Evolutionary conservation across 2,329 filamentous ascomycete genomes (phyloP).

Genomic region (Endocalyx cinctus): DNA sequence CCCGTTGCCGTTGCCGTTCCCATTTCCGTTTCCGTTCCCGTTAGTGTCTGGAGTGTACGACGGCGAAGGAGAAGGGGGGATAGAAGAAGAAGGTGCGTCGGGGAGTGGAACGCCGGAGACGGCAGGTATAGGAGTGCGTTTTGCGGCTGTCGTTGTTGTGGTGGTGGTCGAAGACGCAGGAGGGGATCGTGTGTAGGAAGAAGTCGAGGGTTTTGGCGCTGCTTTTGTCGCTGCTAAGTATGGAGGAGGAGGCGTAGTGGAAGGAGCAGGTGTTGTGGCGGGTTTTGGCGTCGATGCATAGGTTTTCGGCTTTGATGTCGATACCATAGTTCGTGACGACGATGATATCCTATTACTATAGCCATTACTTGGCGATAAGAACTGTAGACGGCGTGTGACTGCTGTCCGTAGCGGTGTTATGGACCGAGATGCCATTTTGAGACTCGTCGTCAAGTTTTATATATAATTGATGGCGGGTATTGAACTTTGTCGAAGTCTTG

Average conservation of each 20-base stretch:
- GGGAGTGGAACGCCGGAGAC: constrained; percentile 24
- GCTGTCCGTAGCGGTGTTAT: constrained; percentile 17
- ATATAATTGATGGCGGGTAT: background rate
- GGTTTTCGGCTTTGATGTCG: constrained; percentile 14
- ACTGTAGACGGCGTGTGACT: background rate
- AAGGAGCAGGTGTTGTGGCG: constrained; percentile 2
- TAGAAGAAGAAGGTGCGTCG: constrained; percentile 14
- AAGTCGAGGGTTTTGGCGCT: constrained; percentile 6
- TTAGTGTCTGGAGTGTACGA: too few species aligned
- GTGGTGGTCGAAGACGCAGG: constrained; percentile 7
- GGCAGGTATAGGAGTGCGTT: constrained; percentile 20
- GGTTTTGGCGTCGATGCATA: constrained; percentile 7
- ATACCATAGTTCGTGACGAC: background rate
- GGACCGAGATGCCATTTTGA: constrained; percentile 18
- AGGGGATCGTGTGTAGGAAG: constrained; percentile 11
- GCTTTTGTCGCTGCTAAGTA: constrained; percentile 6
- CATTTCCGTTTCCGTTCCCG: constrained; percentile 2
- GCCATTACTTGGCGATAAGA: background rate
- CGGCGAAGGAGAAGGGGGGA: too few species aligned
- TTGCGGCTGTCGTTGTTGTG: constrained; percentile 5
- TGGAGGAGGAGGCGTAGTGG: constrained; percentile 5
- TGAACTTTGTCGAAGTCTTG: too few species aligned
- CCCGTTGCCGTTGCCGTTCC: constrained; percentile 2
- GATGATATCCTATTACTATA: background rate
- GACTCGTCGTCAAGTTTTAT: background rate